phyloP scores from a whole-genome alignment of 805 yeast genomes.

The Lipomyces oligophaga region DNA sequence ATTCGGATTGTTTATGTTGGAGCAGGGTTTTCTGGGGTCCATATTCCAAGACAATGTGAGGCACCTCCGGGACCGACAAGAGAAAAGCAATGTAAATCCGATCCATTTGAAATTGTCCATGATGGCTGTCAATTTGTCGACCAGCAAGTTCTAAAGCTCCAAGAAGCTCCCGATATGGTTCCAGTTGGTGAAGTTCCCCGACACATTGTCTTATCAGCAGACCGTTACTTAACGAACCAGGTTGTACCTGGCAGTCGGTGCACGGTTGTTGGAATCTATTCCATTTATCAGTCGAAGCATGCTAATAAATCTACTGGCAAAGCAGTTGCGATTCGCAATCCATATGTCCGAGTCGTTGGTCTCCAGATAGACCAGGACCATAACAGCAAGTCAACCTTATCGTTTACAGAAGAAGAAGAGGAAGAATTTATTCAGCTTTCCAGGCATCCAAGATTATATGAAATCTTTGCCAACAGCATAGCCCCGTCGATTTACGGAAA shows the following conservation, averaged over 20 bases:
- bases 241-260: slow-evolving; percentile 95
- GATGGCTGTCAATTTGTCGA: slow-evolving; percentile 92
- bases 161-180: slow-evolving; percentile 97
- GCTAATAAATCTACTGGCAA: slow-evolving; percentile 50
- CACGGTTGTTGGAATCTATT: slow-evolving; percentile 86
- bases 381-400: slow-evolving; percentile 54
- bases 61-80: slow-evolving; percentile 45
- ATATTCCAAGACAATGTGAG: slow-evolving; percentile 64
- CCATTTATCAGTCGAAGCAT: slow-evolving; percentile 73
- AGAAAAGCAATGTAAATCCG: slow-evolving; percentile 71
- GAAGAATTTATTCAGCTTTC: slow-evolving; percentile 81
- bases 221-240: slow-evolving; percentile 81
- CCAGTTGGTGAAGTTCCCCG: slow-evolving; percentile 99
- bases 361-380: slow-evolving; percentile 78
- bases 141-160: slow-evolving; percentile 89
- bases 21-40: slow-evolving; percentile 67
- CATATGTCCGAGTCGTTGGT: slow-evolving; percentile 83
- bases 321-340: slow-evolving; percentile 85
- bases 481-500: slow-evolving; percentile 98
- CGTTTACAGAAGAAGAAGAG: slow-evolving; percentile 88
- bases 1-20: slow-evolving; percentile 59
- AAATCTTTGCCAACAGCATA: slow-evolving; percentile 77
- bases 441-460: slow-evolving; percentile 78
- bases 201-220: slow-evolving; percentile 80
- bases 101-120: slow-evolving; percentile 90